phyloP scores from a whole-genome alignment of 306 rosid genomes.

The Cicer yamashitae region DNA sequence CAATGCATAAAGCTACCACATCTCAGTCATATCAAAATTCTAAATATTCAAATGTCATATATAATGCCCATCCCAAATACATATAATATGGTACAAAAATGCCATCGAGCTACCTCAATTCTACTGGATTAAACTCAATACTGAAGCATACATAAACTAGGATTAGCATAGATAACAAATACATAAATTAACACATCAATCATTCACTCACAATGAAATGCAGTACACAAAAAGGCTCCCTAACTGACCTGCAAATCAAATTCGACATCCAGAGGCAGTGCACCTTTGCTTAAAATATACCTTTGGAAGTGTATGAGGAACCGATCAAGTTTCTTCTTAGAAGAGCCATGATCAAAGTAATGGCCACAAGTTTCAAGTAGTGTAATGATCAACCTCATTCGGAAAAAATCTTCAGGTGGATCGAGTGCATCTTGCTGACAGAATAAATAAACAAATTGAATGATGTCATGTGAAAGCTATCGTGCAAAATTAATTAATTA shows the following conservation, averaged over 20 bases:
- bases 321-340: constrained; percentile 95
- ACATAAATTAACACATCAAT: constrained; percentile 22
- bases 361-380: constrained; percentile 99
- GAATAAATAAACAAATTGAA: constrained; percentile 42
- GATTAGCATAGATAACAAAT: constrained; percentile 27
- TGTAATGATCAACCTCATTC: constrained; percentile 89
- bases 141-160: constrained; percentile 1
- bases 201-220: constrained; percentile 25
- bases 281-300: constrained; percentile 91
- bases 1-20: constrained; percentile 9
- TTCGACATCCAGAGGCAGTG: constrained; percentile 87
- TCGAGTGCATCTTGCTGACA: constrained; percentile 85
- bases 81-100: neutral
- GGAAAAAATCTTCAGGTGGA: constrained; percentile 98
- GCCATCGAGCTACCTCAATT: neutral
- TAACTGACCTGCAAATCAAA: constrained; percentile 91
- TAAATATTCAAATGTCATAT: neutral
- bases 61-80: constrained; percentile 6
- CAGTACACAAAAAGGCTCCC: constrained; percentile 21
- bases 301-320: constrained; percentile 84
- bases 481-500: constrained; percentile 16
- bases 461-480: constrained; percentile 41
- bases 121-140: constrained; percentile 14
- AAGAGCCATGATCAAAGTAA: constrained; percentile 97
- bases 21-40: constrained; percentile 20